Evolutionary conservation across 345 rosid genomes (phyloP).

Genomic region (Excoecaria agallocha): DNA sequence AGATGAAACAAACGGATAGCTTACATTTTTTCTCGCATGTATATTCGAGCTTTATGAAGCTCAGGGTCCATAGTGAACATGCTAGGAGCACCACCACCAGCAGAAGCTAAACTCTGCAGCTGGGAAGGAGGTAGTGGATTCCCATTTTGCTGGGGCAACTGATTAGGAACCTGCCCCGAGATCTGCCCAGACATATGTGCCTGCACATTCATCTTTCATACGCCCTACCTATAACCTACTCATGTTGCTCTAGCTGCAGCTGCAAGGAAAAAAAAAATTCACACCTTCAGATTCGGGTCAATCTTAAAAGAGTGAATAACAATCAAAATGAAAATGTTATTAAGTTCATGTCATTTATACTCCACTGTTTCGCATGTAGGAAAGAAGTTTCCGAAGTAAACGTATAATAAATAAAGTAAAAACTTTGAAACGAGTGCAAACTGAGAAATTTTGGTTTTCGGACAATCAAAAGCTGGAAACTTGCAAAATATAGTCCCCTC

Average conservation of each 20-base stretch:
- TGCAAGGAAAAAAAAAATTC: constrained; percentile 7
- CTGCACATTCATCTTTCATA: constrained; percentile 54
- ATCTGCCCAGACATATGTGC: constrained; percentile 57
- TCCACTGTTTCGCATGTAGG: background rate
- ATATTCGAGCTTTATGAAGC: constrained; percentile 38
- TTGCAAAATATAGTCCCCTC: background rate
- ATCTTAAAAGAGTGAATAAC: background rate
- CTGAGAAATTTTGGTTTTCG: background rate
- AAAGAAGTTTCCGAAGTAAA: background rate
- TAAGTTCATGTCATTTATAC: background rate
- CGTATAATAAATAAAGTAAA: background rate
- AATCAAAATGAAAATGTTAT: background rate
- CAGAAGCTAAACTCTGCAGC: constrained; percentile 47
- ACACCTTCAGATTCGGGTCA: background rate
- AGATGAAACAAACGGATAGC: background rate
- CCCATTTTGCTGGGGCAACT: constrained; percentile 64
- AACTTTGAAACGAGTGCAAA: background rate
- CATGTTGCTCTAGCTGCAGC: constrained; percentile 17
- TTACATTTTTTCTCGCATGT: constrained; percentile 60
- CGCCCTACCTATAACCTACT: background rate
- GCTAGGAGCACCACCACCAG: constrained; percentile 30
- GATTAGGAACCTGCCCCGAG: constrained; percentile 64
- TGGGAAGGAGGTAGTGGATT: constrained; percentile 49
- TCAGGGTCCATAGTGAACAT: constrained; percentile 44
- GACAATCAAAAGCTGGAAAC: background rate